Base-by-base conservation (phyloP, 2,329 filamentous ascomycete genomes). In the Xylariaceae sp. region DNA sequence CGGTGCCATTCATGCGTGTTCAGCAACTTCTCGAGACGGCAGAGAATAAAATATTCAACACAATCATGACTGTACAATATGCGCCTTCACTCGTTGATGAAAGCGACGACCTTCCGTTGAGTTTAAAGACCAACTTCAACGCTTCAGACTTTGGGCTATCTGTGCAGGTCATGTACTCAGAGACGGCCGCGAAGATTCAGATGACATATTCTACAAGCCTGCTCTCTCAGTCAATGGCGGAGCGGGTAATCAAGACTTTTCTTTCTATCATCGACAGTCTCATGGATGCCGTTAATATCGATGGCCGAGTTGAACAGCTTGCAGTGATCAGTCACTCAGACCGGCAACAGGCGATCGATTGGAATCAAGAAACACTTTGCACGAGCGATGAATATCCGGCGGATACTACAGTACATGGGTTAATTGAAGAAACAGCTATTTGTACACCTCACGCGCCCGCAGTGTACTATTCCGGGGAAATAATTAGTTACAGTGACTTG, bases 21-120 rank as follows among this genome's bases (percentile, higher is more conserved):
- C 48, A 52, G 39, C 48, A 44, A 43, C 39, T 52, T 21, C 33
- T 52, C n/a, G 41, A 52, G 14, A n/a, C 37, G 12, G 26, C 39
- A n/a, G 48, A 52, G 29, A n/a, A n/a, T n/a, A 52, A 52, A 21
- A 43, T 52, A 37, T 44, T 52, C 29, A 52, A 52, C 19, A 52
- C 48, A 43, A 52, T 52, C 5, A 28, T 52, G 48, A 52, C 48
- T 52, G 48, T 52, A 19, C 48, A 52, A 44, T 52, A 52, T 33
- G 48, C 48, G 29, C 48, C 48, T 26, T 17, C 44, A 37, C 48
- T 52, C 21, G 16, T 52, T n/a, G 39, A 52, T 44, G 48, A 53
- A 39, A 53, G 14, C 23, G 40, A 28, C 11, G 40, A 12, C 24
- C 23, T 53, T 44, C 36, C 50, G 9, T 28, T 53, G 24, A 45